phyloP scores from a whole-genome alignment of 306 rosid species.

The Dalbergia cochinchinensis region DNA sequence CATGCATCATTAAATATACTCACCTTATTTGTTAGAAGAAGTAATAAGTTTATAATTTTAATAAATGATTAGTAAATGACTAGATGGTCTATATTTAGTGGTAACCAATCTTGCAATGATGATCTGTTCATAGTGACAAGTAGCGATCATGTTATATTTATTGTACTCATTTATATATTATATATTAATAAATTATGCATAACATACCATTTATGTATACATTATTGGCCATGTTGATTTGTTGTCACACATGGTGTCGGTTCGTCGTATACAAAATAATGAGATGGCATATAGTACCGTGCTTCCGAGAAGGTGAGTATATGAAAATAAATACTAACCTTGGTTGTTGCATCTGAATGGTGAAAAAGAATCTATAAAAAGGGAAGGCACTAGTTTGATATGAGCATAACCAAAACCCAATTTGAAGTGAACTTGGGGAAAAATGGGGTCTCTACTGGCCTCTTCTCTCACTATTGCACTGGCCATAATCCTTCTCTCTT shows the following conservation, averaged over 20 bases:
- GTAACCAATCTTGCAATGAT: no score
- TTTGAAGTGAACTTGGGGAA: neutral
- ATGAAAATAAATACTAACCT: neutral
- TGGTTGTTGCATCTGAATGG: neutral
- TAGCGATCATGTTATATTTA: no score
- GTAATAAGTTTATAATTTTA: no score
- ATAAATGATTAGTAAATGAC: no score
- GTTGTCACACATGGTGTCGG: neutral
- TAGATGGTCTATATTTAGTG: no score
- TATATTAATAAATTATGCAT: no score
- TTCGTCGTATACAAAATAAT: neutral
- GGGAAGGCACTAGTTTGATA: neutral
- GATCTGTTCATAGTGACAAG: no score
- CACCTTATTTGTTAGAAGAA: no score
- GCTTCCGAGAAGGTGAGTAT: constrained; percentile 46
- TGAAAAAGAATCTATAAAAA: constrained; percentile 45
- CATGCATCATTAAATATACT: no score
- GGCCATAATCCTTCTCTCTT: constrained; percentile 33
- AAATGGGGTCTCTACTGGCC: constrained; percentile 63
- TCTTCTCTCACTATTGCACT: constrained; percentile 54
- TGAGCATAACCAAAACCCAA: constrained; percentile 37
- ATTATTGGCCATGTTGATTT: no score
- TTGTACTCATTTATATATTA: no score
- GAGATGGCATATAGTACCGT: constrained; percentile 1
- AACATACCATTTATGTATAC: no score